Base-by-base conservation (phyloP, 2,329 filamentous ascomycete species). In the Fusarium sterilihyphosum region DNA sequence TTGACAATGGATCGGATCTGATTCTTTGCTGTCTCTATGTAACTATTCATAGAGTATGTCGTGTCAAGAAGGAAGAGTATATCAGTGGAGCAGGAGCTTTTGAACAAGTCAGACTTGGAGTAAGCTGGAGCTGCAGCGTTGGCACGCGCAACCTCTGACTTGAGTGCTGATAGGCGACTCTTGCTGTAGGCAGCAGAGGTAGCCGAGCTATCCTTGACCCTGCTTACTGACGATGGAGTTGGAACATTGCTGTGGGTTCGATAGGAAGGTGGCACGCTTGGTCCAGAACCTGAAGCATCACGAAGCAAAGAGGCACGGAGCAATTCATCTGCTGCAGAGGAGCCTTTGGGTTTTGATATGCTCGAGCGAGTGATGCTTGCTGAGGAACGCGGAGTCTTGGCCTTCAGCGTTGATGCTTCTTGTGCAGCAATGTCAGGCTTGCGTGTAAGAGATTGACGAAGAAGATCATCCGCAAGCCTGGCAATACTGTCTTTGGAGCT, bases 41-140 rank as follows among this genome's bases (percentile, higher is more conserved):
- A 79, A 4, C 54, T 38, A 1, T 14, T 12, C 82, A 84, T 84
- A 8, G 82, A 84, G 4, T 63, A 66, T 1, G 82, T 84, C 0
- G 80, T 81, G 62, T 84, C 83, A 12, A 84, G 80, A 26, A 84
- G 76, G 58, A 84, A 84, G 6, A 84, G 67, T 59, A 84, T 52
- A 63, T 84, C 83, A 12, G 80, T 83, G 6, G 82, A 79, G 57
- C 79, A 83, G 3, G 77, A 76, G 11, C 50, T 54, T 65, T 80
- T 80, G 73, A 83, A 83, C 26, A 84, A 61, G 12, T 79, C 81
- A 5, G 12, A 67, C 33, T 4, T 69, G 62, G 17, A 53, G 46
- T 31, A 46, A 12, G 40, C 16, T 18, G 38, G 54, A 20, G 38
- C 54, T 24, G 29, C 38, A 33, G 54, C 54, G 17, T 58, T 58